phyloP scores from a whole-genome alignment of 345 rosid genomes.

The Acer yangbiense region DNA sequence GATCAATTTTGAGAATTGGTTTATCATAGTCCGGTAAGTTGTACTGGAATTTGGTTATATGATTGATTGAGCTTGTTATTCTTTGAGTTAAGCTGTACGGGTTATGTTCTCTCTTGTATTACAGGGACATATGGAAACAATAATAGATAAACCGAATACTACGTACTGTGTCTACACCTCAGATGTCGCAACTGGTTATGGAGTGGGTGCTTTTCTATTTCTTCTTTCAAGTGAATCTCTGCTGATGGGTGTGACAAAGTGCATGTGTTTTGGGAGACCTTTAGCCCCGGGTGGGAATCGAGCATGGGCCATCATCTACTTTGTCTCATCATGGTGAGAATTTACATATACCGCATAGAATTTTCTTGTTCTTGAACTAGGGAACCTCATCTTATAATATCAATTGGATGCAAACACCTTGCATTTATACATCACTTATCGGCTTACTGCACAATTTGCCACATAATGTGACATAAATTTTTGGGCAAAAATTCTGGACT shows the following conservation, averaged over 20 bases:
- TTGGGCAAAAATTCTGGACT: background rate
- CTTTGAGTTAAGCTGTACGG: conserved; percentile 2
- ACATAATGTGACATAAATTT: background rate
- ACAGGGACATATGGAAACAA: conserved; percentile 54
- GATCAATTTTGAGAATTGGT: background rate
- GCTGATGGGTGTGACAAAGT: conserved; percentile 87
- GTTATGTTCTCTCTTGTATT: conserved; percentile 16
- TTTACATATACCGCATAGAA: background rate
- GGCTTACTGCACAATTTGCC: background rate
- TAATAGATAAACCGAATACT: conserved; percentile 28
- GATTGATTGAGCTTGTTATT: background rate
- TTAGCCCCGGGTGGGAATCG: conserved; percentile 77
- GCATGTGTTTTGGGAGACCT: conserved; percentile 97
- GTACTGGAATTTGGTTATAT: background rate
- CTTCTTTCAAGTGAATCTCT: conserved; percentile 87
- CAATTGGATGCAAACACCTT: too few relatives aligned
- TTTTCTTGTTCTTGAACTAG: background rate
- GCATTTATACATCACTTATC: background rate
- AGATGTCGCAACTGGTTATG: conserved; percentile 95
- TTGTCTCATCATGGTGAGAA: conserved; percentile 81
- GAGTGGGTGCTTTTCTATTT: conserved; percentile 90
- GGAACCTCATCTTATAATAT: background rate
- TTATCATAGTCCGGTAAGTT: background rate
- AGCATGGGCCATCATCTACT: conserved; percentile 95
- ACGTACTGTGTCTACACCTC: conserved; percentile 77